A percentile compares a stretch with the other conserved stretches of the same genome.
phyloP scores from a whole-genome alignment of 2,329 filamentous ascomycete genomes.

The Leptodontidium sp. region DNA sequence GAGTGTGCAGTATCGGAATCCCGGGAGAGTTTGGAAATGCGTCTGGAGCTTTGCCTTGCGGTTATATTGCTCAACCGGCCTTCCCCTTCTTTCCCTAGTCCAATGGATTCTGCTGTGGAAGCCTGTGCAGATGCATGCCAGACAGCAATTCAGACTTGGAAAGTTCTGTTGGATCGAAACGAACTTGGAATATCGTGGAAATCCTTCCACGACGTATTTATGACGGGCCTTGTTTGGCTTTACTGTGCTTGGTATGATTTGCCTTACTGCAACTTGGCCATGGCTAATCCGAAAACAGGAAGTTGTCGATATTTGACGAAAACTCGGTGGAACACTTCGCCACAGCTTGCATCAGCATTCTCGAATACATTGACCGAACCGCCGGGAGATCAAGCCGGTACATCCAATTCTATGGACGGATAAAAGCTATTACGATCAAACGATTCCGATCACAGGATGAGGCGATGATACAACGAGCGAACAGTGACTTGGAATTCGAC shows the following conservation, averaged over 20 bases:
- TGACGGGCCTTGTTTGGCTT: background rate
- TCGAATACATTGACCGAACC: background rate
- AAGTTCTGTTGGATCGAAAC: background rate
- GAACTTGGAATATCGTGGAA: background rate
- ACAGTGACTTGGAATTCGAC: background rate
- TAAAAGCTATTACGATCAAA: background rate
- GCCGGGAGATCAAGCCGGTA: background rate
- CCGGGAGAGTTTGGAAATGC: slow-evolving; percentile 7
- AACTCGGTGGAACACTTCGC: background rate
- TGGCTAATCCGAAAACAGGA: too few relatives aligned
- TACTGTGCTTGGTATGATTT: slow-evolving; percentile 2
- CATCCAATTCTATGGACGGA: background rate
- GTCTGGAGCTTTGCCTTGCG: slow-evolving; percentile 7
- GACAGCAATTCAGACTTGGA: slow-evolving; percentile 1
- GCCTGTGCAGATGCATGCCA: background rate
- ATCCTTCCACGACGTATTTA: background rate
- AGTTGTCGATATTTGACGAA: background rate
- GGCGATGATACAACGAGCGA: background rate
- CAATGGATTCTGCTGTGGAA: background rate
- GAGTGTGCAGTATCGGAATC: background rate
- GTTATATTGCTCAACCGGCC: slow-evolving; percentile 6
- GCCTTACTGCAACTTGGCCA: background rate
- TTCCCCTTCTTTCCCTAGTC: background rate
- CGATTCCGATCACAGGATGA: background rate
- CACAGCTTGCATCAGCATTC: background rate